Evolutionary conservation across 1,284 basidiomycete genomes (phyloP), one percentile per base, ranked within the genome.

Genomic region (Cryptococcus sp.): DNA sequence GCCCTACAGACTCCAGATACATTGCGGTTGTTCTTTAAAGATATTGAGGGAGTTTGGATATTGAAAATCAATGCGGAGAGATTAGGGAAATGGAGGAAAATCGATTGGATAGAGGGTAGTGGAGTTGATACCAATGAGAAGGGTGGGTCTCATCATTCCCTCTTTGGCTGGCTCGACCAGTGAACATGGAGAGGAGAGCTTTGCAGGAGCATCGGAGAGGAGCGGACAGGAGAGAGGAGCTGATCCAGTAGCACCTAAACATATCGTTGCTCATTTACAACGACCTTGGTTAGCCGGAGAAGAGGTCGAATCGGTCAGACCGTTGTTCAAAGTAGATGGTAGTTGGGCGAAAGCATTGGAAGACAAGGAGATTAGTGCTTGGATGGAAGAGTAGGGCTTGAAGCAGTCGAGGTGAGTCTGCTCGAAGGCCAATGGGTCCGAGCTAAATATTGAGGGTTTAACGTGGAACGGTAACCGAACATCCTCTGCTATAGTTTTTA

Each of bases 1-100:
- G 78, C 81, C 2, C 41, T 61, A n/a, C 83, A 85, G 66, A 69
- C 83, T 10, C 77, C 78, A 0, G 74, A 73, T 40, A 84, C 83
- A 9, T 68, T 84, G 19, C 74, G 78, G 39, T 72, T 73, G 37
- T 85, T 83, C 75, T 86, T 85, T 69, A 62, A 76, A 21, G 64
- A 73, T 46, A 60, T 60, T 23, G 57, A 69, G 5, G 57, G 61
- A 21, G 76, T 85, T 45, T 78, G 78, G 55, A 62, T 85, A 13
- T 68, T 84, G 36, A 77, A 78, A n/a, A 60, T 83, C 18, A 69
- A 73, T 52, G 53, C 55, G n/a, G 69, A 49, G 7, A 55, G 62
- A 25, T 50, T 73, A 19, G 53, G 54, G 19, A 60, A 63, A 1
- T 72, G 64, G 57, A 69, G 69, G 52, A 61, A 64, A 39, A 54